Conservation (phyloP, 2,329 filamentous ascomycete genomes). For the Pseudogymnoascus sp. region DNA sequence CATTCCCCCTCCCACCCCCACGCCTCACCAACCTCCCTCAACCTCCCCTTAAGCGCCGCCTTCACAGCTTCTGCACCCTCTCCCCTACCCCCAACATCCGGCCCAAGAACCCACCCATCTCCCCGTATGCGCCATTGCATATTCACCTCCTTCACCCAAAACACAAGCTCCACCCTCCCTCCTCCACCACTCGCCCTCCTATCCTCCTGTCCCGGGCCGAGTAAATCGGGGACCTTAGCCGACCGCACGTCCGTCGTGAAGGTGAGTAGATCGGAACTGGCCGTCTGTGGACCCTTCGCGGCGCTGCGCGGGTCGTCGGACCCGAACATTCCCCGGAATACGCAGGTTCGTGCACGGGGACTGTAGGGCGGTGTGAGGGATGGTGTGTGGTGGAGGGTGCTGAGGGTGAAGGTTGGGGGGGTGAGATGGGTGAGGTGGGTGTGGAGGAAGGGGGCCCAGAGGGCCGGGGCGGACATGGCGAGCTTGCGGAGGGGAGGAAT, state of each 20-base stretch:
- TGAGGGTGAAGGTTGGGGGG: slow-evolving; percentile 35
- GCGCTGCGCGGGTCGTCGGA: slow-evolving; percentile 62
- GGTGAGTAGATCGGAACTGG: slow-evolving; percentile 69
- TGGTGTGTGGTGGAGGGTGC: slow-evolving; percentile 36
- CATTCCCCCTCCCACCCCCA: slow-evolving; percentile 25
- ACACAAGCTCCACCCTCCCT: slow-evolving; percentile 71
- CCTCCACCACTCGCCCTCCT: slow-evolving; percentile 55
- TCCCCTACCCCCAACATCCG: slow-evolving; percentile 53
- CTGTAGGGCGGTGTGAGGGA: slow-evolving; percentile 32
- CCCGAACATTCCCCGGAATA: slow-evolving; percentile 81
- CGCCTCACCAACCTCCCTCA: slow-evolving; percentile 46
- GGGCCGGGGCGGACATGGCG: slow-evolving; percentile 18
- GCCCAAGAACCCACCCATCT: slow-evolving; percentile 65
- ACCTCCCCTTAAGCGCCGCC: slow-evolving; percentile 53
- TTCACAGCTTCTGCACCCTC: slow-evolving; percentile 52
- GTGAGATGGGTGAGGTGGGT: slow-evolving; percentile 30
- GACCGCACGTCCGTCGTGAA: slow-evolving; percentile 87
- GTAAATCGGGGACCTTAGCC: slow-evolving; percentile 72
- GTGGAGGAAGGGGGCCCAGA: slow-evolving; percentile 30
- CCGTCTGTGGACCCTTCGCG: slow-evolving; percentile 44
- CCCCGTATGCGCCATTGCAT: slow-evolving; percentile 85
- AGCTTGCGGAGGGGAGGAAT: not conserved
- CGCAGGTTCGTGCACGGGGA: slow-evolving; percentile 67
- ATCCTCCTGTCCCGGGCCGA: slow-evolving; percentile 42
- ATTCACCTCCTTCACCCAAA: slow-evolving; percentile 59